These are phyloP conservation scores for Fistulifera pelliculosa DNA, from an alignment of 108 stramenopile species.

Conservation along the genomic window DNA sequence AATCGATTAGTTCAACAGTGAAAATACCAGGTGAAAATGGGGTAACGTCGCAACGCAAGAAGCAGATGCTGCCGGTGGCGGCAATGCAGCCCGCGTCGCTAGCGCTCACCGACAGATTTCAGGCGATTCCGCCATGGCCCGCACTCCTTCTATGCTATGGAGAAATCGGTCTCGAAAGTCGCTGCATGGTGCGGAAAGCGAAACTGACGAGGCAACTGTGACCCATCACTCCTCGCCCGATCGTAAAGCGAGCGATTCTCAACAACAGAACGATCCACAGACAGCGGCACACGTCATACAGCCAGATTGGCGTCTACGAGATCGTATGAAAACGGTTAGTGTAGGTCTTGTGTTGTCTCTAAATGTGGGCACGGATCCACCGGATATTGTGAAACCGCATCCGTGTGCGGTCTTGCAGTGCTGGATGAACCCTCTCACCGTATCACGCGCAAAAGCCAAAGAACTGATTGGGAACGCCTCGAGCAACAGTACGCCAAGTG, in stretches of 20 bases:
- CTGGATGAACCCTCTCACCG: conserved; percentile 89
- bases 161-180: not conserved
- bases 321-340: conserved; percentile 89
- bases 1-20: no score
- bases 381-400: conserved; percentile 82
- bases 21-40: not conserved
- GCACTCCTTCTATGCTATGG: not conserved
- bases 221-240: not conserved
- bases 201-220: not conserved
- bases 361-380: conserved; percentile 85
- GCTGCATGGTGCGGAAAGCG: not conserved
- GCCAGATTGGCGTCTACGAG: conserved; percentile 79
- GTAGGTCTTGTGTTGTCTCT: conserved; percentile 92
- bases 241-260: not conserved
- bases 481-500: conserved; percentile 88
- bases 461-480: conserved; percentile 79
- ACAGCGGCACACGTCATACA: not conserved
- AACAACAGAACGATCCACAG: not conserved
- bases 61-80: conserved; percentile 5
- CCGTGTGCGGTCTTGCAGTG: conserved; percentile 89
- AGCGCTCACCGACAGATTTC: not conserved
- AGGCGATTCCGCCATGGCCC: not conserved
- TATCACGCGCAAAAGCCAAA: conserved; percentile 69
- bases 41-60: conserved; percentile 1
- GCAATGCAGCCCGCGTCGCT: not conserved